Conservation (phyloP, 495 filamentous ascomycete species). For the Lasiosphaeria miniovina region DNA sequence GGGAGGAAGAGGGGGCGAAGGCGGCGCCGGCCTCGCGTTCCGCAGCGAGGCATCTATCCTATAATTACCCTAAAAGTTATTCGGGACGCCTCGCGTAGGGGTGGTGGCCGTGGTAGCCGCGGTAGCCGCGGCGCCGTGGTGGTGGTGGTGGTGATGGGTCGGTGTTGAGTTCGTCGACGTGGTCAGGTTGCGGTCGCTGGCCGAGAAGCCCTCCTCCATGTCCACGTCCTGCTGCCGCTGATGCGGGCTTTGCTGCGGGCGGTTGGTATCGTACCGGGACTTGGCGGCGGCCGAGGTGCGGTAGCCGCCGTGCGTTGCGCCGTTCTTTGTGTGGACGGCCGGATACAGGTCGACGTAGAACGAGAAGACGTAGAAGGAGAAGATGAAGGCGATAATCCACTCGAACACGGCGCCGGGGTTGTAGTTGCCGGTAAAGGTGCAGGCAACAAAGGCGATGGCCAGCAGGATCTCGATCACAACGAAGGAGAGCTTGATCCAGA, state of each 20-base stretch:
- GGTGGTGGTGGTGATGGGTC: not conserved
- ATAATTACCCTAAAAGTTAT: slow-evolving; percentile 17
- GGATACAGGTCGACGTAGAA: slow-evolving; percentile 88
- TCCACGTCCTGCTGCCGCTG: slow-evolving; percentile 8
- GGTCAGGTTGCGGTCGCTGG: not conserved
- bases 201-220: not conserved
- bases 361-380: slow-evolving; percentile 83
- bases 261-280: not conserved
- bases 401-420: slow-evolving; percentile 59
- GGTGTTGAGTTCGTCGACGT: not conserved
- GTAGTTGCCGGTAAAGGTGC: slow-evolving; percentile 38
- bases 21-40: not conserved
- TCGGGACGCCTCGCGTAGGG: slow-evolving; percentile 1
- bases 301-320: not conserved
- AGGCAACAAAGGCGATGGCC: slow-evolving; percentile 60
- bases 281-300: not conserved
- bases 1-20: too few species aligned
- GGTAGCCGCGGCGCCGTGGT: not conserved
- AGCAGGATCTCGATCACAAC: slow-evolving; percentile 75
- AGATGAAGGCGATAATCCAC: slow-evolving; percentile 86
- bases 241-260: not conserved
- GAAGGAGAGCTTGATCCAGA: slow-evolving; percentile 79
- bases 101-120: not conserved
- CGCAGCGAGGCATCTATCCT: slow-evolving; percentile 8
- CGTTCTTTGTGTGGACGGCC: slow-evolving; percentile 60